Base-by-base conservation (phyloP, 345 rosid species). In the Eucalyptus sp. region DNA sequence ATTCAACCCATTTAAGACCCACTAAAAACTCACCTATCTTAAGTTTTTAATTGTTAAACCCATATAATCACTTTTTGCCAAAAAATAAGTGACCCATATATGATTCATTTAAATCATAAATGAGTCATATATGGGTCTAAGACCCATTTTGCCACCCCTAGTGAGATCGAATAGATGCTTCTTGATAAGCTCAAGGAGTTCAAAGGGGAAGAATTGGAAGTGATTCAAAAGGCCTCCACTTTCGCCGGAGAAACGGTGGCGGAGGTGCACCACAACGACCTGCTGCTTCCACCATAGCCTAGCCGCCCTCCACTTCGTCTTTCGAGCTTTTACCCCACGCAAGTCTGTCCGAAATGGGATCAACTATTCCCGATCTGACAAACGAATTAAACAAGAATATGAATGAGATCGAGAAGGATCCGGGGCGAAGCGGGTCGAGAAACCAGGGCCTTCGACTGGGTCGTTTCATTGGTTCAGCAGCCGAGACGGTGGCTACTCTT, bases 221-320 rank as follows among this genome's bases (percentile, higher is more conserved):
- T 94, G 50, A 90, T 97, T 90, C 92, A 89, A 6, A 98, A 97
- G 91, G 94, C 98, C 87, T 88, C 96, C 79, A 91, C 88, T 90
- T 96, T 97, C 91, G 96, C 95, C 29, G 95, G 96, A 11, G 96
- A 97, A 91, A 95, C 94, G 87, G 96, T 95, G 66, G 95, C 94
- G 58, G 92, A 93, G 66, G 95, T 92, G 54, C 94, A 93, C 27
- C 92, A 93, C 85, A 93, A 88, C 43, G 96, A 95, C 92, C 98
- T 97, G 89, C 92, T 95, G 13, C 97, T 97, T 88, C 98, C 98
- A 81, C 98, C 98, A 6, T 97, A 97, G 86, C 95, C 96, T 49
- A 92, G 91, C 85, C 94, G 93, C n/a, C 89, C 91, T 29, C 94
- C 95, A 87, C 91, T 71, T 27, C 91, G 96, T 25, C 91, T 93